These are phyloP conservation scores for Debaryomycetaceae sp. DNA, from an alignment of 1,139 yeast species.

Conservation along the genomic window DNA sequence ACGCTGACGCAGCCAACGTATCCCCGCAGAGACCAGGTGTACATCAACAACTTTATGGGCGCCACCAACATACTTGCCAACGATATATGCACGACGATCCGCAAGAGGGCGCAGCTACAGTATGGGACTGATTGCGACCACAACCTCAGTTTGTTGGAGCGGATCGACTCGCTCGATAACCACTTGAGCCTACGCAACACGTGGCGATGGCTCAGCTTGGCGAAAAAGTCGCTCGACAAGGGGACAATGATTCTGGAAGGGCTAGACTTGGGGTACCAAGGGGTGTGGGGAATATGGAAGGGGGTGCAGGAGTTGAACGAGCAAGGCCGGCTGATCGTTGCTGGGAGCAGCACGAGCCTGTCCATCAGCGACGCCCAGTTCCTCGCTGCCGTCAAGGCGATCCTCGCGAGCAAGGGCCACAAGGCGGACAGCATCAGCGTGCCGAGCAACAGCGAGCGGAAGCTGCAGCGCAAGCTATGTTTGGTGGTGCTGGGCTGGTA, in stretches of 20 bases:
- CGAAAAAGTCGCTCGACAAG: slow-evolving; percentile 54
- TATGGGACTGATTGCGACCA: slow-evolving; percentile 62
- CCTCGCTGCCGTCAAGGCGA: slow-evolving; percentile 32
- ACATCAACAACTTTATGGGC: slow-evolving; percentile 20
- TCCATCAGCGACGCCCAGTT: slow-evolving; percentile 33
- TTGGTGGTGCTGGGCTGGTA: slow-evolving; percentile 90
- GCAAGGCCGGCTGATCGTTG: slow-evolving; percentile 29
- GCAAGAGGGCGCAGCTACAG: slow-evolving; percentile 60
- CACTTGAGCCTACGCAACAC: slow-evolving; percentile 58
- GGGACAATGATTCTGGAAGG: slow-evolving; percentile 60
- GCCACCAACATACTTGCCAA: slow-evolving; percentile 34
- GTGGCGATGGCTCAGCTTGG: slow-evolving; percentile 84
- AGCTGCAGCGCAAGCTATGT: slow-evolving; percentile 64
- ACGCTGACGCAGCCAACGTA: background rate
- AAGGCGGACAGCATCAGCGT: slow-evolving; percentile 37
- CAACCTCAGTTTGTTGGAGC: slow-evolving; percentile 54
- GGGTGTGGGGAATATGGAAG: slow-evolving; percentile 85
- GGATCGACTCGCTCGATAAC: slow-evolving; percentile 41
- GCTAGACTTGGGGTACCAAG: slow-evolving; percentile 77
- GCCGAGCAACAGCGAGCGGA: slow-evolving; percentile 39
- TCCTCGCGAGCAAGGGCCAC: slow-evolving; percentile 32
- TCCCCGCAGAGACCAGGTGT: slow-evolving; percentile 11
- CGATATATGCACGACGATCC: slow-evolving; percentile 58
- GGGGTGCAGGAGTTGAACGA: slow-evolving; percentile 55
- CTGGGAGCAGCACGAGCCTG: slow-evolving; percentile 9